Percentiles rank a stretch among this genome's conserved stretches.
Evolutionary conservation across 2,329 filamentous ascomycete genomes (phyloP).

Genomic region (Colletotrichum lentis): DNA sequence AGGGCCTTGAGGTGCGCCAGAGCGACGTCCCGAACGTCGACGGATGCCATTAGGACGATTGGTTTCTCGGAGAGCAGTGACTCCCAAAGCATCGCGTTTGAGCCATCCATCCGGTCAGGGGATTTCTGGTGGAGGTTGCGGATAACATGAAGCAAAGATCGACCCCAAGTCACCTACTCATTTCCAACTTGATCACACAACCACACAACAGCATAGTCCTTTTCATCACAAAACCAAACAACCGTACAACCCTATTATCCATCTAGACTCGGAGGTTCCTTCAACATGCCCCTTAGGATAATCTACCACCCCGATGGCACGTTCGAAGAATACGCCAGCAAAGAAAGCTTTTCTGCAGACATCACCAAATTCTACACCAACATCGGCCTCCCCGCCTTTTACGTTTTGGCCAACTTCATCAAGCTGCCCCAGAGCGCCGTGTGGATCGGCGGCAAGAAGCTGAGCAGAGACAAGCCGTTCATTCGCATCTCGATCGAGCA

Average conservation of each 20-base stretch:
- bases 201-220: no score
- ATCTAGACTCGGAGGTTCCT: background rate
- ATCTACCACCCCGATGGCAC: conserved; percentile 51
- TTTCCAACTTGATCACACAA: no score
- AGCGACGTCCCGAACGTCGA: conserved; percentile 27
- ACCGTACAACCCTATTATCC: no score
- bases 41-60: background rate
- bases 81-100: background rate
- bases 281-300: conserved; percentile 53
- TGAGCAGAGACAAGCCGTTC: conserved; percentile 43
- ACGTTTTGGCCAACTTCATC: conserved; percentile 54
- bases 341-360: conserved; percentile 45
- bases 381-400: conserved; percentile 52
- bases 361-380: conserved; percentile 46
- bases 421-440: conserved; percentile 41
- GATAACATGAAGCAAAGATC: no score
- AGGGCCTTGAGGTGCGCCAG: conserved; percentile 2
- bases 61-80: background rate
- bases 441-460: conserved; percentile 38
- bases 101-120: background rate
- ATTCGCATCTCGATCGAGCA: conserved; percentile 47
- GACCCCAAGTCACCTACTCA: no score
- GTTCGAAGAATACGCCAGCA: conserved; percentile 45
- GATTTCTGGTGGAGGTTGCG: conserved; percentile 13
- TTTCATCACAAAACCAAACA: no score